Evolutionary conservation across 805 yeast species (phyloP), one percentile per base, ranked within the genome.

Genomic region (Ogataea naganishii): DNA sequence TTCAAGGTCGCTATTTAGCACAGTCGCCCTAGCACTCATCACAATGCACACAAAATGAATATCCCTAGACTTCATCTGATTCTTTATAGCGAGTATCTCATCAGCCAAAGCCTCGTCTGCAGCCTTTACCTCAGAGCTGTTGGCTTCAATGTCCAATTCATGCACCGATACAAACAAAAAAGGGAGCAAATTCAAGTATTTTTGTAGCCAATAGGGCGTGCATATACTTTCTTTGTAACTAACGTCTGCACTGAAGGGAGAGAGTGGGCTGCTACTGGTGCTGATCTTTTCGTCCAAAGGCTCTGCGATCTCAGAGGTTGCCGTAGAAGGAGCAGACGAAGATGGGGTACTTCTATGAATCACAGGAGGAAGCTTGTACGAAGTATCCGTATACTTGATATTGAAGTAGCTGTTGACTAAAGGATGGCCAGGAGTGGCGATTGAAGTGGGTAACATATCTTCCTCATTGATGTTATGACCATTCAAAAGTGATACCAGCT

Each of bases 151-250:
- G 13, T 44, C 46, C 10, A 69, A 36, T 28, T 64, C 63, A 39
- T 63, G 62, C 21, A 72, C 60, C 2, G 66, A 45, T 2, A 75
- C 50, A 24, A 64, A 60, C 0, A 67, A 62, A 1, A 66, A 40
- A 0, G 83, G 82, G n/a, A 58, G 24, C 3, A 53, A 32, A n/a
- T 60, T 53, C 17, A 55, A 51, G 41, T 75, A 71, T 41, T 72
- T 75, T 20, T 61, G 58, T 10, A 74, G 35, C 84, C 83, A 77
- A 16, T 66, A 53, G 1, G 46, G 38, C 2, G 67, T 57, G 18
- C 72, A 42, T 1, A 72, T 38, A 0, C 65, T 62, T 20, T 60
- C 52, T 1, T 71, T 68, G 37, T 47, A 62, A 1, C 47, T 41
- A 1, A 69, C 56, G 3, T 52, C 51, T n/a, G 56, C 53, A 28